phyloP scores from a whole-genome alignment of 176 grass and related monocot genomes.

The Triticum dicoccoides region DNA sequence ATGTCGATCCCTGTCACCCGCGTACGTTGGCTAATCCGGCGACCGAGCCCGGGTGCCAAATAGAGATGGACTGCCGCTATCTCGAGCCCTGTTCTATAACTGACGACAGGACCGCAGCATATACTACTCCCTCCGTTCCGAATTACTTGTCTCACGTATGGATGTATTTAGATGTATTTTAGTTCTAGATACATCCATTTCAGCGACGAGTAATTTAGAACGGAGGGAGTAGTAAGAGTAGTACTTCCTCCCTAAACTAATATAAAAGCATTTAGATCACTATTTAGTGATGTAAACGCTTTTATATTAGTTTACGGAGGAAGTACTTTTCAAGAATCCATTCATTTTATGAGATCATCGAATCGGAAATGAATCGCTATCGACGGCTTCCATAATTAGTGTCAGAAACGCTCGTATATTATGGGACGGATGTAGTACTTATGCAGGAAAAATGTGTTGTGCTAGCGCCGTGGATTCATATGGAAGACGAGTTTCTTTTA shows the following conservation, averaged over 20 bases:
- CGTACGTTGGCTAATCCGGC: background rate
- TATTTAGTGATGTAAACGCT: too few relatives aligned
- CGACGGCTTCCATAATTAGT: background rate
- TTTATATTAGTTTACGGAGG: too few relatives aligned
- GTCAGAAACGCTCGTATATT: too few relatives aligned
- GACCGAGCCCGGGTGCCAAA: background rate
- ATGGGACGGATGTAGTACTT: background rate
- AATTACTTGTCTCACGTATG: too few relatives aligned
- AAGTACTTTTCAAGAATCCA: background rate
- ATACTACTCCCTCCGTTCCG: too few relatives aligned
- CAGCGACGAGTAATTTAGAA: too few relatives aligned
- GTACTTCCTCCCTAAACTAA: too few relatives aligned
- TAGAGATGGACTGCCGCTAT: background rate
- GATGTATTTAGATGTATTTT: too few relatives aligned
- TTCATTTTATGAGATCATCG: background rate
- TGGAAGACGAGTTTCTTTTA: background rate
- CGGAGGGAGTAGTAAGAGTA: too few relatives aligned
- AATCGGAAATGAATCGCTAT: background rate
- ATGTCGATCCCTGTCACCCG: conserved; percentile 15
- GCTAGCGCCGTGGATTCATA: background rate
- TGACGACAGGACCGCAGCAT: background rate
- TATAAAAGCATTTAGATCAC: too few relatives aligned
- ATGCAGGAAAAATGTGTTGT: background rate
- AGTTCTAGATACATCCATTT: too few relatives aligned
- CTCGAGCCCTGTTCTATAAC: background rate